A percentile compares a stretch with the other conserved stretches of the same genome.
phyloP scores from a whole-genome alignment of 2,329 filamentous ascomycete species.

The Teratosphaeria nubilosa region DNA sequence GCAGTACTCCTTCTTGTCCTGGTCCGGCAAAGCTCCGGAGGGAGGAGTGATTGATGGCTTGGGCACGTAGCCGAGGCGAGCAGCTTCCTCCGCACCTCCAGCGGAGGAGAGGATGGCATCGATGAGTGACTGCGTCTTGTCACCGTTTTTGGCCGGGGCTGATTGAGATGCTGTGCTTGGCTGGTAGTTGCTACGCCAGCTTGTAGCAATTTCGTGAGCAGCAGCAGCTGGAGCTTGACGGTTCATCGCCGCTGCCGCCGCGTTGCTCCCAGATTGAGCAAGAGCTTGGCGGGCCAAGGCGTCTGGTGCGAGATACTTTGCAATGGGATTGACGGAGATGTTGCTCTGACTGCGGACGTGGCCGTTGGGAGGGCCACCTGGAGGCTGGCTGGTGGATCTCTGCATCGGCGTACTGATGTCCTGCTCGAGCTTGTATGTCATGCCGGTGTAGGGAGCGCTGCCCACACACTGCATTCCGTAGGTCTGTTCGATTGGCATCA shows the following conservation, averaged over 20 bases:
- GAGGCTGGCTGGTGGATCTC: conserved; percentile 10
- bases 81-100: conserved; percentile 15
- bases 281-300: conserved; percentile 14
- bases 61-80: conserved; percentile 18
- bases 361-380: conserved; percentile 1
- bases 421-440: conserved; percentile 15
- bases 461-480: conserved; percentile 24
- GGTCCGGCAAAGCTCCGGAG: conserved; percentile 30
- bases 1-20: conserved; percentile 63
- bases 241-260: not conserved
- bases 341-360: conserved; percentile 11
- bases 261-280: conserved; percentile 2
- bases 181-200: conserved; percentile 13
- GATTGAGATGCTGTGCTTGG: not conserved
- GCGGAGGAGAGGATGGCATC: conserved; percentile 22
- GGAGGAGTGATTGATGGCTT: conserved; percentile 16
- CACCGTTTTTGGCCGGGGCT: conserved; percentile 1
- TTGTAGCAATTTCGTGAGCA: conserved; percentile 14
- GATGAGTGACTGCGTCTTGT: conserved; percentile 17
- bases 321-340: not conserved
- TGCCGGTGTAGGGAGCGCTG: conserved; percentile 14
- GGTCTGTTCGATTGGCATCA: conserved; percentile 22
- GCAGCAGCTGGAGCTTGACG: conserved; percentile 8
- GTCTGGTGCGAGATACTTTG: conserved; percentile 13
- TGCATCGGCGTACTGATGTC: conserved; percentile 3